Percentiles rank a stretch among this genome's conserved stretches.
These are phyloP conservation scores for Colletotrichum lentis DNA, from an alignment of 2,329 filamentous ascomycete genomes.

Conservation along the genomic window DNA sequence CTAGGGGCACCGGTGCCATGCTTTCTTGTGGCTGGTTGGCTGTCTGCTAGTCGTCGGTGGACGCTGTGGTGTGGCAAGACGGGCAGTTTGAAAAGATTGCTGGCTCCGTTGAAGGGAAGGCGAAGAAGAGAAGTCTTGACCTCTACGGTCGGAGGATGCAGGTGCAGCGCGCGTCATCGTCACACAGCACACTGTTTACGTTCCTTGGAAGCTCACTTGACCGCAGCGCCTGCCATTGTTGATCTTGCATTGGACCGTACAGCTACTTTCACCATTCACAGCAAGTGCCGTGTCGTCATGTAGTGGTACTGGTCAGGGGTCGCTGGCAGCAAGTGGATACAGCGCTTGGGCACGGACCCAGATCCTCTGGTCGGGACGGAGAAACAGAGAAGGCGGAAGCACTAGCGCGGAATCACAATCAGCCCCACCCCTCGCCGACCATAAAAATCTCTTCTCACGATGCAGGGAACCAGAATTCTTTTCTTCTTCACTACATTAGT, in stretches of 20 bases:
- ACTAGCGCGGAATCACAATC: conserved; percentile 12
- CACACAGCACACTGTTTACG: conserved; percentile 13
- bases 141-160: conserved; percentile 6
- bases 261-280: conserved; percentile 15
- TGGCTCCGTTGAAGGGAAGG: background rate
- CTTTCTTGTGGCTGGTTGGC: background rate
- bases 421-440: conserved; percentile 23
- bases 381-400: conserved; percentile 24
- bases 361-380: conserved; percentile 14
- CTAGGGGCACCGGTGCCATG: conserved; percentile 43
- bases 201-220: conserved; percentile 33
- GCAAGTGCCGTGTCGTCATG: conserved; percentile 1
- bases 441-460: conserved; percentile 36
- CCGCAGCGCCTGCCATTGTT: conserved; percentile 4
- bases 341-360: conserved; percentile 14
- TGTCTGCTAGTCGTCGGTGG: background rate
- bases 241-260: conserved; percentile 16
- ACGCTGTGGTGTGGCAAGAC: background rate
- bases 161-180: conserved; percentile 31
- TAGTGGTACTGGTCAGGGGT: conserved; percentile 21
- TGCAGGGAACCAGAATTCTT: conserved; percentile 16
- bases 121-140: background rate
- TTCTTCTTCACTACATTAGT: conserved; percentile 54
- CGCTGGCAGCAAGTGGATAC: background rate
- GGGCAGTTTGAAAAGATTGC: background rate